Evolutionary conservation across 75 land plant species (phyloP).

Genomic region (Selaginella moellendorffii): DNA sequence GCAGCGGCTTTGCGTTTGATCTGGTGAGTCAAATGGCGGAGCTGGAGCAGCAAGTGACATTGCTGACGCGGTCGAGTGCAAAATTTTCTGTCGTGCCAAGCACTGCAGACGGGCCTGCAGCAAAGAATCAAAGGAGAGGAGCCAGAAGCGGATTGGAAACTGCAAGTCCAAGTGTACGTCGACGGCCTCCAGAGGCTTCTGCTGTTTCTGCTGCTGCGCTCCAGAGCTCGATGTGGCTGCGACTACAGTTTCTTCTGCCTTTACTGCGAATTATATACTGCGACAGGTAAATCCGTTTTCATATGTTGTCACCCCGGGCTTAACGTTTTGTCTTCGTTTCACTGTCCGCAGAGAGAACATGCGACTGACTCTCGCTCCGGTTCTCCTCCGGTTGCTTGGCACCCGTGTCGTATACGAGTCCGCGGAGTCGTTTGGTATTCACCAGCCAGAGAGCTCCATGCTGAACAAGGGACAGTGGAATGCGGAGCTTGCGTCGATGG

Average conservation of each 20-base stretch:
- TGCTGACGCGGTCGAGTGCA: constrained; percentile 27
- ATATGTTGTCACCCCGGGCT: too few species aligned
- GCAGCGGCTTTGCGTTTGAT: constrained; percentile 56
- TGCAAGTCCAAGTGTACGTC: constrained; percentile 62
- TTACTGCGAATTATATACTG: constrained; percentile 53
- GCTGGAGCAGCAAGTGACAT: constrained; percentile 64
- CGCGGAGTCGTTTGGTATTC: constrained; percentile 25
- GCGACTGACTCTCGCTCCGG: constrained; percentile 69
- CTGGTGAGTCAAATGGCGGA: constrained; percentile 72
- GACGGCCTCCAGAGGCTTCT: constrained; percentile 35
- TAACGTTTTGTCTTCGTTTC: too few species aligned
- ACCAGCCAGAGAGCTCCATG: constrained; percentile 27
- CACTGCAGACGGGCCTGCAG: background rate
- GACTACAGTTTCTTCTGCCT: constrained; percentile 74
- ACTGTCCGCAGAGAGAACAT: too few species aligned
- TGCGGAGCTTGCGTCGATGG: constrained; percentile 26
- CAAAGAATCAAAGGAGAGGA: constrained; percentile 11
- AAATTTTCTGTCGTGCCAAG: constrained; percentile 25
- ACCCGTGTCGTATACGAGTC: constrained; percentile 78
- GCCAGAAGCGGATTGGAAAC: constrained; percentile 47
- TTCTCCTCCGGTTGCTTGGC: constrained; percentile 71
- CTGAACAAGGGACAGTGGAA: background rate
- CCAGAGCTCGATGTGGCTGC: constrained; percentile 69
- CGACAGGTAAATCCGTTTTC: constrained; percentile 68
- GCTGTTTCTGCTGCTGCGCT: constrained; percentile 68